These are phyloP conservation scores for Penicillium sp. DNA, from an alignment of 2,329 filamentous ascomycete species.

Conservation along the genomic window DNA sequence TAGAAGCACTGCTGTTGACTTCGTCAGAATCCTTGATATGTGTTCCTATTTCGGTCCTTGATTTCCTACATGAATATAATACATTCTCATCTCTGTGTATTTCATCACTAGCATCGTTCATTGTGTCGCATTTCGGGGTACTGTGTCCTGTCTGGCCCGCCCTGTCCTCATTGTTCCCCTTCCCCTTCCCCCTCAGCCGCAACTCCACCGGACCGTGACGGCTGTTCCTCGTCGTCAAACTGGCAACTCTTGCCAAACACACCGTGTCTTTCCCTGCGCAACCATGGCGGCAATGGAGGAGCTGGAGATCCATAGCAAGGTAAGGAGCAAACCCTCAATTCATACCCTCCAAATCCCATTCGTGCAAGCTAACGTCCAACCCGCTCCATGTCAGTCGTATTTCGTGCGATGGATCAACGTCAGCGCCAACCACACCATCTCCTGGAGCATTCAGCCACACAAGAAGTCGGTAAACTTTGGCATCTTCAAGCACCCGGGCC, in stretches of 20 bases:
- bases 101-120: neutral
- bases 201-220: constrained; percentile 20
- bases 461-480: constrained; percentile 99
- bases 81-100: neutral
- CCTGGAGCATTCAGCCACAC: constrained; percentile 96
- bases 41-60: neutral
- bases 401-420: constrained; percentile 97
- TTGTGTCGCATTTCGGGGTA: neutral
- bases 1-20: neutral
- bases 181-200: constrained; percentile 21
- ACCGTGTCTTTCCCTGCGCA: constrained; percentile 11
- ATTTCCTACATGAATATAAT: neutral
- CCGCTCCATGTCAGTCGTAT: constrained; percentile 70
- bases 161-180: constrained; percentile 5
- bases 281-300: constrained; percentile 92
- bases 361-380: constrained; percentile 27
- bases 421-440: constrained; percentile 85
- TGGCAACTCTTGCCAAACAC: constrained; percentile 1
- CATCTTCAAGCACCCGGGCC: constrained; percentile 94
- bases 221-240: constrained; percentile 10
- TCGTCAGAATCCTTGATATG: neutral
- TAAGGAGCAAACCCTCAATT: constrained; percentile 46
- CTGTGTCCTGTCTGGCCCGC: constrained; percentile 10
- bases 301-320: constrained; percentile 96
- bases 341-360: neutral